These are phyloP conservation scores for Trapa incisa DNA, from an alignment of 345 rosid genomes.

Conservation along the genomic window DNA sequence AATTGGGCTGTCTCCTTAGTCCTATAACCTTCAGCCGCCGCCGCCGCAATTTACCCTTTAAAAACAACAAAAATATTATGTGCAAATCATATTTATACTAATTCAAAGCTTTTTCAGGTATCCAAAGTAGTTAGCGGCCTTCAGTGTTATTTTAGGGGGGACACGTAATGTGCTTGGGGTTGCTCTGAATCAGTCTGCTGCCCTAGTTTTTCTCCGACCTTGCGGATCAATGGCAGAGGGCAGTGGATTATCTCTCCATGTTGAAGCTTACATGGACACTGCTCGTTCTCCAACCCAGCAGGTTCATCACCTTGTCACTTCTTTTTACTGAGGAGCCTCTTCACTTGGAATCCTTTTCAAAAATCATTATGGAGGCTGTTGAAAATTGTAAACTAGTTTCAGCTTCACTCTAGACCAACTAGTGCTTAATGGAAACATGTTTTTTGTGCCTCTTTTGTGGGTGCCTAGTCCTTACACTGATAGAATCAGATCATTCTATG, in stretches of 20 bases:
- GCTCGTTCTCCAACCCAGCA: slow-evolving; percentile 45
- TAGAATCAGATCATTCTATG: not conserved
- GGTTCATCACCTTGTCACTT: slow-evolving; percentile 21
- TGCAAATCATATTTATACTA: too few species aligned
- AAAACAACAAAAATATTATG: too few species aligned
- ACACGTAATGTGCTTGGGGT: too few species aligned
- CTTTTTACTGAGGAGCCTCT: too few species aligned
- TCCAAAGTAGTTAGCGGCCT: too few species aligned
- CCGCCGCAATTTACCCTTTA: too few species aligned
- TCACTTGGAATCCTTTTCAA: not conserved
- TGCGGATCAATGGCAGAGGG: slow-evolving; percentile 30
- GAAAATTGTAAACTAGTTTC: not conserved
- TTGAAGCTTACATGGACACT: slow-evolving; percentile 52
- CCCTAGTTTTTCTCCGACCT: slow-evolving; percentile 6
- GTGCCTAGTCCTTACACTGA: not conserved
- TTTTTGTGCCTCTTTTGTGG: not conserved
- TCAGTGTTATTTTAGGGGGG: too few species aligned
- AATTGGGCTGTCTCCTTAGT: too few species aligned
- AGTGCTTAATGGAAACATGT: not conserved
- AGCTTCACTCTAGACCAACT: not conserved
- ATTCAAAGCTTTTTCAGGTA: too few species aligned
- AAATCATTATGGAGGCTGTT: not conserved
- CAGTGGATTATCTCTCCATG: slow-evolving; percentile 36
- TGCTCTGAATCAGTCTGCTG: too few species aligned
- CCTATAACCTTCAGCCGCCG: too few species aligned